These are phyloP conservation scores for Porcisia deanei DNA, from an alignment of 208 protist genomes.

Conservation along the genomic window DNA sequence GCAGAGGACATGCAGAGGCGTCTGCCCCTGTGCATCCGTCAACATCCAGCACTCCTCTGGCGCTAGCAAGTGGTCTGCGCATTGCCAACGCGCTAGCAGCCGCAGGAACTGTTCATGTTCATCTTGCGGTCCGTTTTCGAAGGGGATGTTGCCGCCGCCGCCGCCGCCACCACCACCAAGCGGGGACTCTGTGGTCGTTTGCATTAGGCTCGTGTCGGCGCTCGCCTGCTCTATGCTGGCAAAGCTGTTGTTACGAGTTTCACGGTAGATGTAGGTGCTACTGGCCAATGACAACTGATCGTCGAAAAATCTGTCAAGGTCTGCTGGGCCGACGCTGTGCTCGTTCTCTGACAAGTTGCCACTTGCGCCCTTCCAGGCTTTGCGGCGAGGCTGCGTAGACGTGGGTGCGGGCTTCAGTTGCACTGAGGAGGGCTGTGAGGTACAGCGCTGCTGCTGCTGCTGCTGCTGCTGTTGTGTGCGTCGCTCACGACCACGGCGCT, in stretches of 20 bases:
- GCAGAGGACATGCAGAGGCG: constrained; percentile 68
- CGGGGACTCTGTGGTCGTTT: neutral
- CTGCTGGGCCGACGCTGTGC: neutral
- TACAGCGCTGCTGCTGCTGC: constrained; percentile 1
- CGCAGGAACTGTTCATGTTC: constrained; percentile 11
- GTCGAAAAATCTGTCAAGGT: neutral
- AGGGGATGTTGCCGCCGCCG: neutral
- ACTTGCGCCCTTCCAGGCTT: neutral
- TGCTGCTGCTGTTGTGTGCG: neutral
- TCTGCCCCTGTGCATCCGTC: constrained; percentile 45
- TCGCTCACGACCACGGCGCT: constrained; percentile 6
- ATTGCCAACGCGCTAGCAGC: constrained; percentile 24
- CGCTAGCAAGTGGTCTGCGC: constrained; percentile 15
- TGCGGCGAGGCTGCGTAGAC: neutral
- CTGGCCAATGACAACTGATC: constrained; percentile 8
- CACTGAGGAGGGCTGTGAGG: neutral
- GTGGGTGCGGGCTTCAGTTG: neutral
- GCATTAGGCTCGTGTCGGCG: neutral
- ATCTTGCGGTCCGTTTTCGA: neutral
- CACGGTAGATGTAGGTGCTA: constrained; percentile 16
- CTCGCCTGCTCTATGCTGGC: constrained; percentile 9
- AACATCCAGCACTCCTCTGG: constrained; percentile 37
- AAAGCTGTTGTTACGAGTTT: constrained; percentile 21
- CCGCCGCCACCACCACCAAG: no score
- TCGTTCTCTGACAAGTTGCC: neutral